Percentiles rank a stretch among this genome's conserved stretches.
Conservation (phyloP, 345 rosid species). For the Rubroshorea leprosula region DNA sequence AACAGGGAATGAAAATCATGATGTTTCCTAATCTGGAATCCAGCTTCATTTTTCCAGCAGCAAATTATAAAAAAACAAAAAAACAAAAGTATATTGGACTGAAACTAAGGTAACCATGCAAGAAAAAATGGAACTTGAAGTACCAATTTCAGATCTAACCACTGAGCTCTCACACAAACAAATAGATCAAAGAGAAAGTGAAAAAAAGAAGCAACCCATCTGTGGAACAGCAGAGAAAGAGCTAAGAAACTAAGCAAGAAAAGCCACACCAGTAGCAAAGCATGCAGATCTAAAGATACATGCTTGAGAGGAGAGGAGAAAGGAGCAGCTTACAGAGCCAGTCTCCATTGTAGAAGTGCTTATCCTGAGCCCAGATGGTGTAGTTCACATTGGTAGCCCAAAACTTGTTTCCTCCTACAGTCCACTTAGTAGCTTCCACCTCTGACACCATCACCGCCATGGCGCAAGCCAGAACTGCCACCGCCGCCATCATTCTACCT, state of each 20-base stretch:
- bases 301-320: conserved; percentile 4
- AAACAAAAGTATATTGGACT: no score
- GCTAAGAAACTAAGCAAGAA: neutral
- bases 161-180: conserved; percentile 8
- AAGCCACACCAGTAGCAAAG: neutral
- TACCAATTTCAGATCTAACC: conserved; percentile 24
- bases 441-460: conserved; percentile 29
- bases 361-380: conserved; percentile 73
- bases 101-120: no score
- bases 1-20: no score
- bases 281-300: conserved; percentile 28
- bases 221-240: neutral
- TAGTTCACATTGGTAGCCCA: conserved; percentile 76
- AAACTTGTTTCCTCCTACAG: conserved; percentile 53
- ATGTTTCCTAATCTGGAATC: no score
- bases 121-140: no score
- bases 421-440: conserved; percentile 54
- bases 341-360: conserved; percentile 82
- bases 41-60: no score
- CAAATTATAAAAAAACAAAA: neutral
- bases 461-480: conserved; percentile 29
- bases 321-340: conserved; percentile 71
- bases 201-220: neutral
- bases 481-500: conserved; percentile 22
- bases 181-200: neutral